Base-by-base conservation (phyloP, 306 rosid genomes). In the Neltuma alba region DNA sequence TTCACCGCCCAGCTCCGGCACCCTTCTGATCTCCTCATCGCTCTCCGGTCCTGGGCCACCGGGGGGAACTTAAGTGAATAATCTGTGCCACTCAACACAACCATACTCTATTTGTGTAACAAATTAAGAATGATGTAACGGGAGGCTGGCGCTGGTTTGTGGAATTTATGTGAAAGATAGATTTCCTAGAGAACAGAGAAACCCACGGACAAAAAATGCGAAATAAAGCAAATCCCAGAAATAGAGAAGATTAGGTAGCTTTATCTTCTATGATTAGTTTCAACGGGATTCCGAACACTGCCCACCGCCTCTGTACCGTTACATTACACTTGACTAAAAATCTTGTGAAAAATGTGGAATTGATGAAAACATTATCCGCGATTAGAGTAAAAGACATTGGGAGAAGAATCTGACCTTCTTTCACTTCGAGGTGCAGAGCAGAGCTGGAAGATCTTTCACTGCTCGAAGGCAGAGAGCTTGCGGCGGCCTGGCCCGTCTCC, bases 11-110 rank as follows among this genome's bases (percentile, higher is more conserved):
- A 93, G 78, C 82, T 96, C 99, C 9, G 99, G 99, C 70, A 96
- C 99, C 88, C 98, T 89, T 76, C 98, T 82, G 88, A 96, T 87
- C 92, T 96, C 99, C 80, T 96, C 99, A 21, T 96, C 99, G 75
- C 99, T 96, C 81, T 93, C 99, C 76, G 82, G 83, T 78, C 94
- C 99, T 96, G 68, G 31, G 71, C 18, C 75, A 33, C 34, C 70
- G 62, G 41, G 66, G 21, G 63, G 44, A 44, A 74, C 12, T 50
- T 64, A 9, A 4, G 30, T 68, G 61, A 75, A 48, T 58, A 62
- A 74, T 74, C 44, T 40, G 34, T 70, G 48, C 45, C 48, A 61
- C 34, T 41, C 42, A 37, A 28, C 37, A 73, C 67, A 42, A 61
- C 57, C 34, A 27, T 21, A 47, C 15, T 74, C 44, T 60, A 38